Base-by-base conservation (phyloP, 2,329 filamentous ascomycete genomes). In the Fusarium sp. region DNA sequence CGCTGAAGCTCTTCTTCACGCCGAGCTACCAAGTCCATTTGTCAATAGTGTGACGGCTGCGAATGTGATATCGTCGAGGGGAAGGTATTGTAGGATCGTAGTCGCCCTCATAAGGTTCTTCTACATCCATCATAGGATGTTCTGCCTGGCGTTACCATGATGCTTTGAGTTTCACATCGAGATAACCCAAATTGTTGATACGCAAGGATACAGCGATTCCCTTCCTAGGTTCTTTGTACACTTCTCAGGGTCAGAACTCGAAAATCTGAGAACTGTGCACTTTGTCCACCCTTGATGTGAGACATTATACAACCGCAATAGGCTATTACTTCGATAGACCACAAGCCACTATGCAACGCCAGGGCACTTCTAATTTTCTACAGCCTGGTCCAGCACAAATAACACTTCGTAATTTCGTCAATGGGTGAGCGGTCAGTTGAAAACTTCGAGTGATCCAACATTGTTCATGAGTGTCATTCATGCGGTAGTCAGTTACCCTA, bases 191-290 rank as follows among this genome's bases (percentile, higher is more conserved):
- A 37, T n/a, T 37, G 3, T 7, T n/a, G 12, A 30, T 30, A 1
- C 6, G 29, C 34, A 37, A n/a, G 34, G 34, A 6, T 4, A n/a
- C 9, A 37, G 18, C 6, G 5, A 3, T 11, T n/a, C 6, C 6
- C 34, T 37, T 37, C 34, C 5, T n/a, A 7, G 2, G 3, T n/a
- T 6, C 0, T 11, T 3, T 11, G 0, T 11, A n/a, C 34, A n/a
- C 18, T 6, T 2, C 10, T 2, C 12, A 7, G 10, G 18, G 18
- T n/a, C 9, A 10, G 5, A 37, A 18, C 34, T 11, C 16, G 6
- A 7, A 7, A 7, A 7, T n/a, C 6, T 12, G 10, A 37, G 6
- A 7, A 6, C 1, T 37, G 18, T n/a, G 10, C 16, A 37, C 9
- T 2, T 37, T n/a, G 10, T 37, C 18, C 18, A 16, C 8, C 1